phyloP scores from a whole-genome alignment of 2,329 filamentous ascomycete genomes.

The Tolypocladium ophioglossoides region DNA sequence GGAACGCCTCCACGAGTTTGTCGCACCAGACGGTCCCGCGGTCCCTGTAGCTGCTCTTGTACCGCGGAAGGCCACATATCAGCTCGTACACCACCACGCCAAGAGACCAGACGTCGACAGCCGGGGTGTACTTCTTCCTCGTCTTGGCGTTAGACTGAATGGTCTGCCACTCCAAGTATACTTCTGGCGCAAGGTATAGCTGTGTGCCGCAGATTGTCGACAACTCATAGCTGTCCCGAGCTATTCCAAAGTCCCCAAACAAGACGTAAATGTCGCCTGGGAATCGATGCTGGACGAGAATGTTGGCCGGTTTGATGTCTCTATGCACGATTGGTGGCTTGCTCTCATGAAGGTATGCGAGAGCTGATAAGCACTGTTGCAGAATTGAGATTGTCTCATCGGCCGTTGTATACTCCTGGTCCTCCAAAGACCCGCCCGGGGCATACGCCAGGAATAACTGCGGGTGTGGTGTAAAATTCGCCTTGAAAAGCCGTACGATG shows the following conservation, averaged over 20 bases:
- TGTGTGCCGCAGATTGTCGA: constrained; percentile 83
- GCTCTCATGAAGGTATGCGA: constrained; percentile 7
- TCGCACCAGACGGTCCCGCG: neutral
- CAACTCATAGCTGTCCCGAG: constrained; percentile 87
- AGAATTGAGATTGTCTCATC: constrained; percentile 5
- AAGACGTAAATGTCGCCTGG: constrained; percentile 73
- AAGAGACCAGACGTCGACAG: constrained; percentile 25
- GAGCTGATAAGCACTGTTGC: constrained; percentile 7
- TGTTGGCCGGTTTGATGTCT: constrained; percentile 91
- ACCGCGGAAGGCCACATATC: constrained; percentile 3
- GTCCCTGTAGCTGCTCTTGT: neutral
- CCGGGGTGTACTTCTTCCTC: neutral
- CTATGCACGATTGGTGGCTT: constrained; percentile 61
- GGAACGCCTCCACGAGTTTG: neutral
- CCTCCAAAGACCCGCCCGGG: constrained; percentile 1
- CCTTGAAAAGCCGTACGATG: constrained; percentile 4
- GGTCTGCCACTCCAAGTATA: constrained; percentile 23
- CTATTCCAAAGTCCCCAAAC: constrained; percentile 82
- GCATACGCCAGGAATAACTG: constrained; percentile 7
- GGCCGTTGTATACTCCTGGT: constrained; percentile 2
- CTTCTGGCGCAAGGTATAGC: constrained; percentile 84
- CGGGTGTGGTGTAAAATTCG: neutral
- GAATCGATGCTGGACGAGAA: constrained; percentile 56
- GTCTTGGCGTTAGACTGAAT: neutral
- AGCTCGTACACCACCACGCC: constrained; percentile 52